Evolutionary conservation across 306 rosid genomes (phyloP), one percentile per base, ranked within the genome.

Genomic region (Urtica urens): DNA sequence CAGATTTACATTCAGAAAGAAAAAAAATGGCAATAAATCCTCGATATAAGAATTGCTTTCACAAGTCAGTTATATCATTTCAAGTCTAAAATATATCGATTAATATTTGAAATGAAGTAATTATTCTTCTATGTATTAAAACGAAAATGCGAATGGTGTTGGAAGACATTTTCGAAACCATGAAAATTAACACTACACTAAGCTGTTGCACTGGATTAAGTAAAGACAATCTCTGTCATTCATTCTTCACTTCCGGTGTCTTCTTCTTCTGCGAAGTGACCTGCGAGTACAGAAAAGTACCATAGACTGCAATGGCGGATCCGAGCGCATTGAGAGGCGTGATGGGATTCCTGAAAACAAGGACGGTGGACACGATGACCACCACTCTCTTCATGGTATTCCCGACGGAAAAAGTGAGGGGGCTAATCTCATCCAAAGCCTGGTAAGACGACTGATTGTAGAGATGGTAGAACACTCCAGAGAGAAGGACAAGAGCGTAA

Each of bases 301-400:
- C 99, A 2, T 84, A 65, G 33, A 90, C 75, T 0, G 99, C 95
- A 49, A 90, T 72, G 51, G 95, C 94, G 1, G 99, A 85, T 16
- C 99, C 99, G 23, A 90, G 77, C 12, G 76, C 99, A 70, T 90
- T 90, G 51, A 90, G 86, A 23, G 82, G 99, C 20, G 83, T 66
- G 55, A 90, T 84, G 1, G 94, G 95, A 54, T 90, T 85, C 53
- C 94, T 75, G 60, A 90, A 85, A 57, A 90, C 95, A 79, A 90
- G 68, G 55, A 90, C 59, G 1, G 95, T 35, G 3, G 95, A 73
- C 3, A 85, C 74, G 11, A 90, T 90, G 56, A 90, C 99, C 62
- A 81, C 94, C 59, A 90, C 95, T 54, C 99, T 74, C 75, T 84
- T 90, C 94, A 90, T 85, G 15, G 99, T 85, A 70, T 90, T 90